A percentile compares a stretch with the other conserved stretches of the same genome.
These are phyloP conservation scores for Cucurbita moschata DNA, from an alignment of 306 rosid genomes.

Conservation along the genomic window DNA sequence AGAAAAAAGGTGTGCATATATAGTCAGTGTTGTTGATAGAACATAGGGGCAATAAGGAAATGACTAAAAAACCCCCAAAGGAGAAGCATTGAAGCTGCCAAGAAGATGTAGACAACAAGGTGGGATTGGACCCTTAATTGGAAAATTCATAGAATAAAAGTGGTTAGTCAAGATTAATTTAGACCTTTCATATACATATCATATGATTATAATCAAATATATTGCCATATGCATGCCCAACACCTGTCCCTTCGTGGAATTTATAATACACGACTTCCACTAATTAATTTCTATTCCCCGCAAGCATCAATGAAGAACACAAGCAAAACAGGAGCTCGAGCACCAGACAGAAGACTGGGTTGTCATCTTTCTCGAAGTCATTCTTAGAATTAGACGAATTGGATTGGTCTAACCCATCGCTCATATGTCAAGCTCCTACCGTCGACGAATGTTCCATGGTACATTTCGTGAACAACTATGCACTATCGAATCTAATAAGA, in stretches of 20 bases:
- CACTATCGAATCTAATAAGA: no score
- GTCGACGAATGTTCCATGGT: no score
- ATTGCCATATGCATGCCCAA: background rate
- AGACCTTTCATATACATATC: background rate
- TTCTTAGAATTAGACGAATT: no score
- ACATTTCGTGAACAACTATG: no score
- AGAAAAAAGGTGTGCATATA: background rate
- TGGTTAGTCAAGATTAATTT: background rate
- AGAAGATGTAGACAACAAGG: constrained; percentile 8
- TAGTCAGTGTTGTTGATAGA: background rate
- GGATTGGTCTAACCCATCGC: no score
- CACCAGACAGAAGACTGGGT: no score
- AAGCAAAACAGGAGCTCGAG: no score
- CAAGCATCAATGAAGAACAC: no score
- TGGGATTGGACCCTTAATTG: constrained; percentile 1
- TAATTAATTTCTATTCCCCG: background rate
- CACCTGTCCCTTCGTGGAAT: background rate
- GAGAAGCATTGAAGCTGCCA: background rate
- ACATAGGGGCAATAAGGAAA: background rate
- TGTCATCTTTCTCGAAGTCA: no score
- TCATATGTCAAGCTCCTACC: no score
- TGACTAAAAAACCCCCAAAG: background rate
- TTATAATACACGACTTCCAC: background rate
- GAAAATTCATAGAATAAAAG: background rate
- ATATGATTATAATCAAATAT: background rate